Conservation (phyloP, 306 rosid genomes). For the Aeschynomene evenia region DNA sequence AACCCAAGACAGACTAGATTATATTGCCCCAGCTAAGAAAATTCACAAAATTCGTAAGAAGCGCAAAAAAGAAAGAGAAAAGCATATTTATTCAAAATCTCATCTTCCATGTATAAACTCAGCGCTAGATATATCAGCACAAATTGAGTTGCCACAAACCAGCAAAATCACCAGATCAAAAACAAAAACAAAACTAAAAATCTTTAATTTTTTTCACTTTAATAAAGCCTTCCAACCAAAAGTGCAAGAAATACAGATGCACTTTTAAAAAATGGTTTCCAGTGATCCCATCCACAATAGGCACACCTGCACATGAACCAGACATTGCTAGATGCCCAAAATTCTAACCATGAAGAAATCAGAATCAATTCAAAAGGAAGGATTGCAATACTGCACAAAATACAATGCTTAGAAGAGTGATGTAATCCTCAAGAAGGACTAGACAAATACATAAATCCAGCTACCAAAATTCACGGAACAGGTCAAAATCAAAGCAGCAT, state of each 20-base stretch:
- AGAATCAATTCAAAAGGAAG: too few species aligned
- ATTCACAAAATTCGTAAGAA: background rate
- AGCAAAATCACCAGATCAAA: background rate
- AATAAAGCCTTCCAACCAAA: background rate
- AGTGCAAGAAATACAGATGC: background rate
- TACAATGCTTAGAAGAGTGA: background rate
- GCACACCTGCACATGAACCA: constrained; percentile 13
- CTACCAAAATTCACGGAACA: background rate
- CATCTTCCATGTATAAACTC: constrained; percentile 16
- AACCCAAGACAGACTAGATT: background rate
- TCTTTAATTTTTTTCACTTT: background rate
- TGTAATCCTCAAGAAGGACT: background rate
- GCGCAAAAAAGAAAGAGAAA: background rate
- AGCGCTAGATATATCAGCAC: constrained; percentile 8
- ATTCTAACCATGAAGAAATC: too few species aligned
- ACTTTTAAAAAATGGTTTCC: background rate
- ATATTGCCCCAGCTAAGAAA: background rate
- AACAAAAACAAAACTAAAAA: background rate
- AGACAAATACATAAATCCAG: background rate
- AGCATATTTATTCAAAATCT: constrained; percentile 18
- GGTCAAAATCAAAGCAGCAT: background rate
- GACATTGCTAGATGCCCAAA: background rate
- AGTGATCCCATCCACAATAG: background rate
- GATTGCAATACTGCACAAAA: too few species aligned
- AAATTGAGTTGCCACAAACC: background rate